phyloP scores from a whole-genome alignment of 768 basidiomycete species.

The Exidia glandulosa region DNA sequence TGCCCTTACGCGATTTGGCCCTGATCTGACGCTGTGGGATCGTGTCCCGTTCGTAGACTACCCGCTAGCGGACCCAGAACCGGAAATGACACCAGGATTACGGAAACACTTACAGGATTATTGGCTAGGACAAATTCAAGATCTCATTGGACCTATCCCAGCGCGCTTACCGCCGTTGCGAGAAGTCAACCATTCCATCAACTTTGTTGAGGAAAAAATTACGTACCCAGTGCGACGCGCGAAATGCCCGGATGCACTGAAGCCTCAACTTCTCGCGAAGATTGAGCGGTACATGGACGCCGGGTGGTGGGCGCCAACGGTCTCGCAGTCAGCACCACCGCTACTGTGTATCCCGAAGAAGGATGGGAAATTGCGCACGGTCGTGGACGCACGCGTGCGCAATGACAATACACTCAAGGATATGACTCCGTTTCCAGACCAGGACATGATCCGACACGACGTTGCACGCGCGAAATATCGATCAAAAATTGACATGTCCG shows the following conservation, averaged over 20 bases:
- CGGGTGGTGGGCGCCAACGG: background rate
- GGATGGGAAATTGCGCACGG: slow-evolving; percentile 21
- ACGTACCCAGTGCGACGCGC: slow-evolving; percentile 10
- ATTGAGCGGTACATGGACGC: background rate
- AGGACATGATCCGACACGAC: slow-evolving; percentile 26
- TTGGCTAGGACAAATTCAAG: background rate
- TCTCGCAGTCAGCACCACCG: background rate
- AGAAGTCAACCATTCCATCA: slow-evolving; percentile 31
- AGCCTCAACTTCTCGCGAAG: background rate
- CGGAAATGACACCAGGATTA: background rate
- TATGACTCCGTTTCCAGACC: slow-evolving; percentile 30
- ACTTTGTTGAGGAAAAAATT: slow-evolving; percentile 23
- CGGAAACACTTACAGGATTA: background rate
- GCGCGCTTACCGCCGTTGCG: slow-evolving; percentile 24
- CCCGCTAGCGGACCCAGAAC: background rate
- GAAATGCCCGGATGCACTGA: background rate
- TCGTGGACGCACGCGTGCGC: slow-evolving; percentile 22
- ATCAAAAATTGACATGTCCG: slow-evolving; percentile 30
- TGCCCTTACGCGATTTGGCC: background rate
- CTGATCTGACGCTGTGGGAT: background rate
- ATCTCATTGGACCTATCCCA: slow-evolving; percentile 7
- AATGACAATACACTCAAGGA: slow-evolving; percentile 33
- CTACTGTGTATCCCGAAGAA: slow-evolving; percentile 9
- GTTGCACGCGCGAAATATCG: slow-evolving; percentile 20
- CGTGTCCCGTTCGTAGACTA: background rate